Percentiles rank a stretch among this genome's conserved stretches.
These are phyloP conservation scores for Umbelopsis isabellina DNA, from an alignment of 192 early-diverging fungal genomes.

Conservation along the genomic window DNA sequence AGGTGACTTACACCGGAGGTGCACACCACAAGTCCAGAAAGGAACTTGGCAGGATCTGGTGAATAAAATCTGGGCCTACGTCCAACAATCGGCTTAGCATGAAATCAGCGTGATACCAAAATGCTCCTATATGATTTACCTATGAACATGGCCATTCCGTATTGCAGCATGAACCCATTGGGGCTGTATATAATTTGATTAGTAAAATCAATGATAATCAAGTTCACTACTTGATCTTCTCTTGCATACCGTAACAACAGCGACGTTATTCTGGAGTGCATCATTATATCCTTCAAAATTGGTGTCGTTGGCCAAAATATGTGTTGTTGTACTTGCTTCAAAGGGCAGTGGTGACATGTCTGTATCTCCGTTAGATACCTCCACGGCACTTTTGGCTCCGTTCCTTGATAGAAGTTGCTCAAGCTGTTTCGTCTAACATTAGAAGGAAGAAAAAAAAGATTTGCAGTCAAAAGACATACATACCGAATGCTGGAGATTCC, in stretches of 20 bases:
- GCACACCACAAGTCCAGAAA: slow-evolving; percentile 50
- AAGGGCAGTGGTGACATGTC: too few species aligned
- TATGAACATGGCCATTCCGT: slow-evolving; percentile 17
- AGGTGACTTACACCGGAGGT: slow-evolving; percentile 37
- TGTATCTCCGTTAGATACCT: background rate
- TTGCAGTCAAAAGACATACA: background rate
- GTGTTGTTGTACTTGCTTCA: background rate
- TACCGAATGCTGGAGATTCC: background rate
- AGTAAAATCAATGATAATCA: too few species aligned
- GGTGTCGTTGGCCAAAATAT: background rate
- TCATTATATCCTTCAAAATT: background rate
- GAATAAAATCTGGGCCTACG: slow-evolving; percentile 41
- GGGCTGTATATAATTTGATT: background rate
- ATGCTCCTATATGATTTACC: background rate
- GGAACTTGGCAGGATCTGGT: slow-evolving; percentile 46
- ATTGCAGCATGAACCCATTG: slow-evolving; percentile 4
- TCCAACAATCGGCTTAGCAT: too few species aligned
- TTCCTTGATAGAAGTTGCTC: background rate
- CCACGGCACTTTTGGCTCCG: background rate
- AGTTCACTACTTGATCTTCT: background rate
- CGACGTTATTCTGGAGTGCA: background rate
- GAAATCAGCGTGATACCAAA: too few species aligned
- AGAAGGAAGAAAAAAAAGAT: background rate
- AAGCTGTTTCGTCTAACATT: background rate
- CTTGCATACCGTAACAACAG: background rate